Conservation (phyloP, 2,329 filamentous ascomycete species). For the Aspergillus sp. region DNA sequence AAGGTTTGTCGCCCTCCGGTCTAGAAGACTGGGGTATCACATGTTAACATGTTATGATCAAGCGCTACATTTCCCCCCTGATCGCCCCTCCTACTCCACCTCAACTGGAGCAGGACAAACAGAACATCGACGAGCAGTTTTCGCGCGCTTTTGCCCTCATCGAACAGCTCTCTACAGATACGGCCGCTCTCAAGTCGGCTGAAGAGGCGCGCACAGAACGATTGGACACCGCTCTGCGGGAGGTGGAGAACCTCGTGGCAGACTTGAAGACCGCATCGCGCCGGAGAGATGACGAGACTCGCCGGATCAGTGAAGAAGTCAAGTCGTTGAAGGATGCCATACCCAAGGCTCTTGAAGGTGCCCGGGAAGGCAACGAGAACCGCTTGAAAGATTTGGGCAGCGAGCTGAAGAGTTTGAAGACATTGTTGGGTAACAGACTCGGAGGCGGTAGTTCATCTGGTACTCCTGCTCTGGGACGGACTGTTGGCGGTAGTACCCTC, state of each 20-base stretch:
- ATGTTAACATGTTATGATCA: conserved; percentile 13
- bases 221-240: conserved; percentile 74
- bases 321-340: conserved; percentile 78
- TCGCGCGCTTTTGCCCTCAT: conserved; percentile 86
- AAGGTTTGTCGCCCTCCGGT: conserved; percentile 57
- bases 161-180: conserved; percentile 89
- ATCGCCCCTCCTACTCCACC: conserved; percentile 92
- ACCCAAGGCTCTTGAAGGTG: conserved; percentile 81
- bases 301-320: conserved; percentile 83
- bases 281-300: conserved; percentile 81
- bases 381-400: conserved; percentile 79
- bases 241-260: conserved; percentile 78
- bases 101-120: conserved; percentile 91
- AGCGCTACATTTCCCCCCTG: conserved; percentile 88
- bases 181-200: conserved; percentile 78
- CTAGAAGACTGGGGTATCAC: background rate
- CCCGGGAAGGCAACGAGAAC: conserved; percentile 78
- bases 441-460: conserved; percentile 33
- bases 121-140: conserved; percentile 87
- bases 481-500: conserved; percentile 24
- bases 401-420: conserved; percentile 90
- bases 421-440: conserved; percentile 68
- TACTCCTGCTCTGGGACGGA: conserved; percentile 30
- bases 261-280: conserved; percentile 79
- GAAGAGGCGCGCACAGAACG: conserved; percentile 81